Base-by-base conservation (phyloP, 352 stramenopile genomes). In the Phytopythium chamaehyphon region DNA sequence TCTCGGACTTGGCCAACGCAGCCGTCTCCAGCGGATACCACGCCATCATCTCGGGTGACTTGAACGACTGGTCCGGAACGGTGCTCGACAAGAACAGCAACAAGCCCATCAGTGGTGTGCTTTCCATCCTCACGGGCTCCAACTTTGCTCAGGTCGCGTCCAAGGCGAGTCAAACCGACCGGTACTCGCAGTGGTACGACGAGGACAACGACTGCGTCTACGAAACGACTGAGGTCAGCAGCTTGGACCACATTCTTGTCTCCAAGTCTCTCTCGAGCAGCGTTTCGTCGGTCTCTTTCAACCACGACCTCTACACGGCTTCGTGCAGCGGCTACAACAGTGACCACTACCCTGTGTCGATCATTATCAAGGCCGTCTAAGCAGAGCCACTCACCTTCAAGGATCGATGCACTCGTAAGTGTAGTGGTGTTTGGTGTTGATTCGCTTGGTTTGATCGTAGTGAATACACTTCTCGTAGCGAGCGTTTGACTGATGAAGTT, bases 31-130 rank as follows among this genome's bases (percentile, higher is more conserved):
- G 58, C n/a, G 69, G 67, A 16, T 59, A 84, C 55, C 70, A 89
- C 51, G 64, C 73, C 28, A 83, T 87, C 54, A 54, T 87, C 55
- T 83, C 75, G 8, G 75, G 77, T 6, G 75, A 89, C 53, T 57
- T 89, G 44, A 89, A 89, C 54, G 78, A 89, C 63, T 87, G 64
- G 60, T 84, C 73, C 31, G 39, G 55, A 16, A 57, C 37, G 1
- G 61, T 79, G 18, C 58, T 64, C n/a, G 78, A 87, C 69, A 71
- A 72, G 63, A 87, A 84, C 69, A 64, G 50, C 46, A 84, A 86
- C 60, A 37, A 54, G 28, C 78, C 78, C 2, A 83, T 83, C 56
- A 83, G 69, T 31, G 66, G 66, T 46, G 69, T 69, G 1, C 62
- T 89, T 18, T 53, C 62, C 12, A 72, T 86, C 51, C 60, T 87